phyloP scores from a whole-genome alignment of 805 yeast genomes.

The Cyberlindnera amylophila region DNA sequence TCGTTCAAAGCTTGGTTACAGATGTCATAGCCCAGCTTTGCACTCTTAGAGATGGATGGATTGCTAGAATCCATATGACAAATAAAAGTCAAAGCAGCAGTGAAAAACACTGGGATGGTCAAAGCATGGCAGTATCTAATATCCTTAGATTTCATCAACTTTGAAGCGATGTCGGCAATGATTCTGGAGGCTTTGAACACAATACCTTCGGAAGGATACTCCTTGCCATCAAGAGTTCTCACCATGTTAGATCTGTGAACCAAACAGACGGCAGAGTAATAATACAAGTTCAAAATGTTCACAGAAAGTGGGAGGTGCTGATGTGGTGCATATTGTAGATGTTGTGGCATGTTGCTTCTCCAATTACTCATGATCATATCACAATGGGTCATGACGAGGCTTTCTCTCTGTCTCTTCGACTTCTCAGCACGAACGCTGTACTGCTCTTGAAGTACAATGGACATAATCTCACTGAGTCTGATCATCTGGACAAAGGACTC shows the following conservation, averaged over 20 bases:
- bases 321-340: constrained; percentile 56
- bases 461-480: constrained; percentile 67
- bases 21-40: constrained; percentile 32
- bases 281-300: constrained; percentile 60
- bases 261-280: constrained; percentile 67
- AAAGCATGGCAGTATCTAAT: constrained; percentile 53
- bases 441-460: constrained; percentile 64
- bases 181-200: constrained; percentile 79
- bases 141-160: constrained; percentile 46
- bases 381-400: constrained; percentile 45
- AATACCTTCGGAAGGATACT: constrained; percentile 45
- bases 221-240: constrained; percentile 32
- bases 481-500: constrained; percentile 59
- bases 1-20: constrained; percentile 33
- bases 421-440: constrained; percentile 65
- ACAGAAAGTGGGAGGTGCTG: constrained; percentile 46
- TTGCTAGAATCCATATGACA: constrained; percentile 52
- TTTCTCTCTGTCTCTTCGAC: constrained; percentile 42
- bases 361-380: constrained; percentile 76
- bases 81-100: constrained; percentile 67
- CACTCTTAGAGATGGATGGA: constrained; percentile 33
- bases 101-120: constrained; percentile 53
- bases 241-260: constrained; percentile 68
- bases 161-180: constrained; percentile 61
- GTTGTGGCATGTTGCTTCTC: constrained; percentile 64